A percentile compares a stretch with the other conserved stretches of the same genome.
phyloP scores from a whole-genome alignment of 352 stramenopile genomes.

The Phytopythium mirpurense region DNA sequence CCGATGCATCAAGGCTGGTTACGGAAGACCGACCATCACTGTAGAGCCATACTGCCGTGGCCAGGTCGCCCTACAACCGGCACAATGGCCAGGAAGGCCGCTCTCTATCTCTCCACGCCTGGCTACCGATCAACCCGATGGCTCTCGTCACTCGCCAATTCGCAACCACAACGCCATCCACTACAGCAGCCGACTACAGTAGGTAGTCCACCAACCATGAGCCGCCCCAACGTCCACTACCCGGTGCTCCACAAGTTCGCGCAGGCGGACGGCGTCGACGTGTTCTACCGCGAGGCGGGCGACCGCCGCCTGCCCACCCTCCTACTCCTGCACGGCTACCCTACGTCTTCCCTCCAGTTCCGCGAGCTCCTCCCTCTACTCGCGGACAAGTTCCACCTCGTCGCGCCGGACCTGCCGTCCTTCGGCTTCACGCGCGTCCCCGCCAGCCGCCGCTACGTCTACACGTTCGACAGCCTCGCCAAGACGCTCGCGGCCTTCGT shows the following conservation, averaged over 20 bases:
- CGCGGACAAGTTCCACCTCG: slow-evolving; percentile 4
- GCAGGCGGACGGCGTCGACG: neutral
- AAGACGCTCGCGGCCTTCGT: slow-evolving; percentile 4
- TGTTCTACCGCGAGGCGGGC: slow-evolving; percentile 2
- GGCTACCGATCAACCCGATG: too few relatives aligned
- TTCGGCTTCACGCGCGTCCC: slow-evolving; percentile 4
- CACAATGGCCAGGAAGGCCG: too few relatives aligned
- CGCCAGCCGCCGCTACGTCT: slow-evolving; percentile 2
- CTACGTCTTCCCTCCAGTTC: slow-evolving; percentile 4
- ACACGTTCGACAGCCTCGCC: slow-evolving; percentile 4
- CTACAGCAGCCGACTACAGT: too few relatives aligned
- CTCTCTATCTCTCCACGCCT: too few relatives aligned
- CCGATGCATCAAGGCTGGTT: too few relatives aligned
- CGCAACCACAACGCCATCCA: too few relatives aligned
- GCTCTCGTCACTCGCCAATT: too few relatives aligned
- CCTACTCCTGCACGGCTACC: slow-evolving; percentile 2
- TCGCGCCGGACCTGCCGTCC: neutral
- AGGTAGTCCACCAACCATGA: neutral
- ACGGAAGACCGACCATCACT: too few relatives aligned
- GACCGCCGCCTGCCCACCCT: slow-evolving; percentile 3
- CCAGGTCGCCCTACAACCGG: too few relatives aligned
- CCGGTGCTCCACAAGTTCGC: slow-evolving; percentile 1
- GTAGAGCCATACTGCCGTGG: too few relatives aligned
- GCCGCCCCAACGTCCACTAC: neutral
- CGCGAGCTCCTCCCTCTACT: slow-evolving; percentile 3